A percentile compares a stretch with the other conserved stretches of the same genome.
Evolutionary conservation across 495 filamentous ascomycete species (phyloP).

Genomic region (Xylaria palmicola): DNA sequence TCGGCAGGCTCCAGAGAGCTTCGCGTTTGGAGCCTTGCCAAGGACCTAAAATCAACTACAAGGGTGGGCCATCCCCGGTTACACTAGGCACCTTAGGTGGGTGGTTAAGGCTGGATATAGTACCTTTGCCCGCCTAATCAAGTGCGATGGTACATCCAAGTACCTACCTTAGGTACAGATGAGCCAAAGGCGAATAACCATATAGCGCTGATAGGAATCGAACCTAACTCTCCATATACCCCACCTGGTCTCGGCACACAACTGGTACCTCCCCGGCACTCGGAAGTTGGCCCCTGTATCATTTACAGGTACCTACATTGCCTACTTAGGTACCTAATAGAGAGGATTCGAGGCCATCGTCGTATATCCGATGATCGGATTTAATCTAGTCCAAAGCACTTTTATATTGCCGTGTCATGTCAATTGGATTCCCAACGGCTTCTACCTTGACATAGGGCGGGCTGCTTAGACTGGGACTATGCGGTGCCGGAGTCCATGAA

Average conservation of each 20-base stretch:
- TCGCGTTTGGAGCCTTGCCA: conserved; percentile 40
- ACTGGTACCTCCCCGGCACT: neutral
- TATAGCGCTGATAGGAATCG: no score
- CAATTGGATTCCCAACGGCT: neutral
- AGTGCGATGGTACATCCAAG: no score
- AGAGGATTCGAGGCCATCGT: neutral
- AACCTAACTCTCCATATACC: no score
- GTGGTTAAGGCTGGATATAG: no score
- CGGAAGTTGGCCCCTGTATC: neutral
- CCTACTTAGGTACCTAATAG: no score
- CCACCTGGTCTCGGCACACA: neutral
- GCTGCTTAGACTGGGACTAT: neutral
- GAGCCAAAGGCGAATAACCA: no score
- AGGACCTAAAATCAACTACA: conserved; percentile 18
- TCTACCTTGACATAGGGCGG: neutral
- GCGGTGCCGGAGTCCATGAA: neutral
- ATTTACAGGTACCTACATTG: neutral
- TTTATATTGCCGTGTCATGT: neutral
- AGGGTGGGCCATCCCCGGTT: conserved; percentile 17
- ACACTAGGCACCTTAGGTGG: neutral
- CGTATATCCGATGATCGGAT: conserved; percentile 10
- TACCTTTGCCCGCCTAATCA: no score
- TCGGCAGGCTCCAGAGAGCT: conserved; percentile 47
- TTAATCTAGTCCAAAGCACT: neutral
- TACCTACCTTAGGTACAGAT: no score